Conservation (phyloP, 805 yeast genomes). For the Metschnikowia orientalis region DNA sequence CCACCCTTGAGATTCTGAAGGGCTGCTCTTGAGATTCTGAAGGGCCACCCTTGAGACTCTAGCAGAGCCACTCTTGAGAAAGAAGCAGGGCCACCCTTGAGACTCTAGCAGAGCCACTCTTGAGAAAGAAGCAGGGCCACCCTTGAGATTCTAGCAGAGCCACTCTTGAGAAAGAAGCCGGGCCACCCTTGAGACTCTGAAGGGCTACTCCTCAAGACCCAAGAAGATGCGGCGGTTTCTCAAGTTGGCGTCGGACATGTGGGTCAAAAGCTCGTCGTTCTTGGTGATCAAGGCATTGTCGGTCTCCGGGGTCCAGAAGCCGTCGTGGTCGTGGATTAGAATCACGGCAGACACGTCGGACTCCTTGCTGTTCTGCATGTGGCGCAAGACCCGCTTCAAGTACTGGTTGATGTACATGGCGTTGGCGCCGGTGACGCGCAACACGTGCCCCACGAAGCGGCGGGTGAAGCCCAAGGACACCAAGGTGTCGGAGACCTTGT, state of each 20-base stretch:
- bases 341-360: constrained; percentile 8
- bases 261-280: constrained; percentile 8
- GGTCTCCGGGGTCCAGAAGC: constrained; percentile 18
- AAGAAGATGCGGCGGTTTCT: constrained; percentile 13
- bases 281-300: constrained; percentile 13
- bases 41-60: constrained; percentile 11
- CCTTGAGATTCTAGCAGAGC: constrained; percentile 14
- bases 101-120: constrained; percentile 15
- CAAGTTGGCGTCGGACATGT: constrained; percentile 11
- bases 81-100: constrained; percentile 8
- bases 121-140: too few species aligned
- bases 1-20: too few species aligned
- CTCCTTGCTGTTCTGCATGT: constrained; percentile 4
- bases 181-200: too few species aligned
- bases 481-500: constrained; percentile 10
- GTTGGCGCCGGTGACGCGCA: constrained; percentile 16
- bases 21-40: constrained; percentile 6
- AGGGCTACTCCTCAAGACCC: constrained; percentile 12
- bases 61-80: too few species aligned
- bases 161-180: too few species aligned
- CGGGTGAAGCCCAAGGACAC: constrained; percentile 14
- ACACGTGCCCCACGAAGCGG: constrained; percentile 15
- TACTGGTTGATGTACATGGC: constrained; percentile 13
- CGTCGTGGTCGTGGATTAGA: constrained; percentile 9
- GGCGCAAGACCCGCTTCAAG: constrained; percentile 9